Evolutionary conservation across 331 rosid species (phyloP).

Genomic region (Erythrophleum ivorense): DNA sequence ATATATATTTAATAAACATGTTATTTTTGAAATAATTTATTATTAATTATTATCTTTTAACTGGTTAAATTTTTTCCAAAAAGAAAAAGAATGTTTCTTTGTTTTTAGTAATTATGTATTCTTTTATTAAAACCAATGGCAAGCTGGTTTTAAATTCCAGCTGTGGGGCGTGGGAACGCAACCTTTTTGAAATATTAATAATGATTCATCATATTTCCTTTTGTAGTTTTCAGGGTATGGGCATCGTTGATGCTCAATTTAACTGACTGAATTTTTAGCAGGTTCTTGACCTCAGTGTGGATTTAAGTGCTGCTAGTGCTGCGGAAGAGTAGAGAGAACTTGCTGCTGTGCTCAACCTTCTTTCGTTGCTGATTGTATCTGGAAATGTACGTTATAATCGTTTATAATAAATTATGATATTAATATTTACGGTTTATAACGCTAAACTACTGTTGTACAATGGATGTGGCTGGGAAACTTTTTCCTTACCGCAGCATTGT

Average conservation of each 20-base stretch:
- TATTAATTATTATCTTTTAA: no score
- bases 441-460: constrained; percentile 21
- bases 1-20: no score
- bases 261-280: constrained; percentile 41
- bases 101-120: no score
- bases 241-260: constrained; percentile 4
- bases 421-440: constrained; percentile 5
- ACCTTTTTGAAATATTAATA: not conserved
- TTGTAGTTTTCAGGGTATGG: constrained; percentile 27
- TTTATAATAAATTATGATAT: constrained; percentile 45
- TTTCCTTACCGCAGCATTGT: constrained; percentile 26
- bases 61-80: no score
- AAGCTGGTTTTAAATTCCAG: constrained; percentile 5
- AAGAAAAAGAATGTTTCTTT: no score
- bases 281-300: constrained; percentile 93
- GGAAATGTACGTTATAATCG: constrained; percentile 33
- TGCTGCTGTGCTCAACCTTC: constrained; percentile 7
- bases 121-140: not conserved
- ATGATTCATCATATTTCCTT: constrained; percentile 15
- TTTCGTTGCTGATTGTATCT: constrained; percentile 37
- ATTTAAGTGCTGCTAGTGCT: constrained; percentile 97
- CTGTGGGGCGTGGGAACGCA: constrained; percentile 1
- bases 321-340: constrained; percentile 77
- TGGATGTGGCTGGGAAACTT: constrained; percentile 32
- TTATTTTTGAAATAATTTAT: no score